Evolutionary conservation across 2,329 filamentous ascomycete species (phyloP).

Genomic region (Thelonectria discophora): DNA sequence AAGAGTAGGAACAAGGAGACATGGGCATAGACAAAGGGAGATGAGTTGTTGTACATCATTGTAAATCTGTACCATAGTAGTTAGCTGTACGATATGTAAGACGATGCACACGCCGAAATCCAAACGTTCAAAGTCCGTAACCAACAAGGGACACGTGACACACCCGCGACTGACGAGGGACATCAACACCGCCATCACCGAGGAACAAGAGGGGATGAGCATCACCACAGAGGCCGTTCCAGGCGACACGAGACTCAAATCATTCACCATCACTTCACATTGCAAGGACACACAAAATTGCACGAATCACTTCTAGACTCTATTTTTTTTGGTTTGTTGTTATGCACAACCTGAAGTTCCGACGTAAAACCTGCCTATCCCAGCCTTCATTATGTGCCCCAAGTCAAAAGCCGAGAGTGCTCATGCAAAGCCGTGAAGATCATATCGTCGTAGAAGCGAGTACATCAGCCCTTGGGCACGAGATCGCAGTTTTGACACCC

Average conservation of each 20-base stretch:
- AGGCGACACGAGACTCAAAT: no score
- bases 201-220: no score
- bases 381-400: constrained; percentile 56
- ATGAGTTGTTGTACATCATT: constrained; percentile 8
- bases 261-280: constrained; percentile 11
- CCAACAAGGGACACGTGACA: no score
- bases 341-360: constrained; percentile 56
- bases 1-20: not conserved
- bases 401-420: constrained; percentile 53
- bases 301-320: constrained; percentile 57
- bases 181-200: no score
- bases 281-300: constrained; percentile 24
- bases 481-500: constrained; percentile 39
- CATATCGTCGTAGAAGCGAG: constrained; percentile 58
- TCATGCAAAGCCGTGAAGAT: constrained; percentile 56
- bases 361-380: constrained; percentile 48
- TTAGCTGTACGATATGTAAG: not conserved
- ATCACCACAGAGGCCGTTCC: no score
- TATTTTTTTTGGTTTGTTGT: constrained; percentile 57
- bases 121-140: no score
- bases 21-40: not conserved
- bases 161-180: no score
- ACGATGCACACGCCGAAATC: no score
- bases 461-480: constrained; percentile 46
- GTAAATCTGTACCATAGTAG: not conserved